phyloP scores from a whole-genome alignment of 305 asterid species.

The Solanum hybrid region DNA sequence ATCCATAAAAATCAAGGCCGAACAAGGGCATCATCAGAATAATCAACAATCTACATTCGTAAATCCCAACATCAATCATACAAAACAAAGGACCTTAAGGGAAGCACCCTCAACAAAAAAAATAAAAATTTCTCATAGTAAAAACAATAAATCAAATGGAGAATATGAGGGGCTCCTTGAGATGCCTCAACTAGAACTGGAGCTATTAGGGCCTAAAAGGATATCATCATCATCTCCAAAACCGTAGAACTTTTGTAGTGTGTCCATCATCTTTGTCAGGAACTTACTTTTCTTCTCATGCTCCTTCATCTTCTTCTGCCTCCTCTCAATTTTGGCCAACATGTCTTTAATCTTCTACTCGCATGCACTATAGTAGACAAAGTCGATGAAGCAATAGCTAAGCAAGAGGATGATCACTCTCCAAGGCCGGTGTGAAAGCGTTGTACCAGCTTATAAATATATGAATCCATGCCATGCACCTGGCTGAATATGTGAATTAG shows the following conservation, averaged over 20 bases:
- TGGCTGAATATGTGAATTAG: background rate
- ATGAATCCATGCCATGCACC: background rate
- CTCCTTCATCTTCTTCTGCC: background rate
- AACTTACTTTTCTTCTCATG: background rate
- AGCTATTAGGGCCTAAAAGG: background rate
- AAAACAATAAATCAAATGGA: background rate
- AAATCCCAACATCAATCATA: background rate
- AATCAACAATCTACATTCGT: background rate
- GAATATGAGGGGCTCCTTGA: background rate
- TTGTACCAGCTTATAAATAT: background rate
- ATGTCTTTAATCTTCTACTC: background rate
- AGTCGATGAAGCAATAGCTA: background rate
- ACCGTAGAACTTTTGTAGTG: too few relatives aligned
- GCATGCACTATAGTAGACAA: background rate
- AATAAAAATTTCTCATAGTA: too few relatives aligned
- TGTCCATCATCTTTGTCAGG: too few relatives aligned
- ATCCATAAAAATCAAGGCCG: background rate
- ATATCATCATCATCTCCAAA: too few relatives aligned
- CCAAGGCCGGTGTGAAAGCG: background rate
- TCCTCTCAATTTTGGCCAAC: background rate
- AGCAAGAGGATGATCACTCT: background rate
- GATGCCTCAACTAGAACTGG: background rate
- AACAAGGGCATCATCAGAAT: background rate
- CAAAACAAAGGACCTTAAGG: background rate
- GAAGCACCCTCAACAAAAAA: background rate